Percentiles rank a stretch among this genome's conserved stretches.
Conservation (phyloP, 768 basidiomycete species). For the Trametes punicea region DNA sequence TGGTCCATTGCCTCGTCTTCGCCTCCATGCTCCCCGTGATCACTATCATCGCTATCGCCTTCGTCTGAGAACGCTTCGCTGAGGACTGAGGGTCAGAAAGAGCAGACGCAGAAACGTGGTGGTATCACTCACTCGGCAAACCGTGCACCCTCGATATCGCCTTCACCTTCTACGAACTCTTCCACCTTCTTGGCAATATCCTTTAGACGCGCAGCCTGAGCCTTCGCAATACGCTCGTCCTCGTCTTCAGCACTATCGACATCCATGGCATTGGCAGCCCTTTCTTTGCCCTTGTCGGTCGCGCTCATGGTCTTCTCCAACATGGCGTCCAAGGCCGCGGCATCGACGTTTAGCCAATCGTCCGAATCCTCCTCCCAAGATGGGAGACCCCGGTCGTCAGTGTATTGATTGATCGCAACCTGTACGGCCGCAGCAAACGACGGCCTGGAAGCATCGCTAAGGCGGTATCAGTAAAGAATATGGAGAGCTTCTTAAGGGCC, state of each 20-base stretch:
- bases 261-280: conserved; percentile 44
- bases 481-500: background rate
- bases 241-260: conserved; percentile 39
- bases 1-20: conserved; percentile 39
- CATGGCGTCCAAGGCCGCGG: conserved; percentile 71
- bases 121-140: conserved; percentile 77
- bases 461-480: background rate
- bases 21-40: conserved; percentile 25
- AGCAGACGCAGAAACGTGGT: background rate
- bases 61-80: conserved; percentile 74
- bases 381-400: conserved; percentile 27
- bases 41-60: conserved; percentile 43
- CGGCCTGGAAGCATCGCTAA: conserved; percentile 56
- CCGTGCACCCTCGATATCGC: conserved; percentile 82
- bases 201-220: conserved; percentile 68
- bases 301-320: conserved; percentile 44
- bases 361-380: conserved; percentile 65
- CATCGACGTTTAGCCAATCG: conserved; percentile 82
- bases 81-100: background rate
- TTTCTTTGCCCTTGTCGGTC: conserved; percentile 11
- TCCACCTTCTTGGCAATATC: conserved; percentile 83
- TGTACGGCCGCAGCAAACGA: conserved; percentile 79
- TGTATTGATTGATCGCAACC: conserved; percentile 48
- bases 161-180: conserved; percentile 86
- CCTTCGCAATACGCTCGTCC: conserved; percentile 53